phyloP scores from a whole-genome alignment of 306 rosid species.

The Inga laurina region DNA sequence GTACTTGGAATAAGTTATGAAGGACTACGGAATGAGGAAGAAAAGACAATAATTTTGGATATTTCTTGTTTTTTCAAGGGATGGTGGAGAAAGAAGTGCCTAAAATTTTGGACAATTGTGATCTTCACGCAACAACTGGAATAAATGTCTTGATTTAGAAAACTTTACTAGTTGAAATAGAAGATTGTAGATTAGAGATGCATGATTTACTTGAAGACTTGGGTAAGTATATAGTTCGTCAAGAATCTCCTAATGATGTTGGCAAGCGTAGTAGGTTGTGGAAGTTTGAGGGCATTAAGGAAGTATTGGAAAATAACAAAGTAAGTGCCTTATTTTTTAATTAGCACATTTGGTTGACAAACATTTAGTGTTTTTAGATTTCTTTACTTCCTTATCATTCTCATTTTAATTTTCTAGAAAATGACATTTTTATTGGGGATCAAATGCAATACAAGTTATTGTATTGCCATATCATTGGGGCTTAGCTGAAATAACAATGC shows the following conservation, averaged over 20 bases:
- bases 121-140: neutral
- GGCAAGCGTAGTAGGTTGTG: neutral
- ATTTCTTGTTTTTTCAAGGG: neutral
- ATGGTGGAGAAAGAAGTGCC: neutral
- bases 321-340: neutral
- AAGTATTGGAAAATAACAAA: neutral
- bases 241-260: neutral
- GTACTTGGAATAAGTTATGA: neutral
- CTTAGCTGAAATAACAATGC: fast-evolving
- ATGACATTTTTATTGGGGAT: neutral
- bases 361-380: neutral
- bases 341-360: neutral
- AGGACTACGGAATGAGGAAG: neutral
- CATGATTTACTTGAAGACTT: neutral
- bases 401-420: neutral
- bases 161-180: neutral
- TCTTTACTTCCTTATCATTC: neutral
- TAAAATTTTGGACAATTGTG: neutral
- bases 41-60: neutral
- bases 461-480: neutral
- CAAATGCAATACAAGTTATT: neutral
- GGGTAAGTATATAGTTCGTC: neutral
- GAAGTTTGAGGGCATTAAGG: neutral
- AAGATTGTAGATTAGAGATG: neutral
- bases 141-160: neutral